phyloP scores from a whole-genome alignment of 371 early-diverging fungal species.

The Apophysomyces trapeziformis region DNA sequence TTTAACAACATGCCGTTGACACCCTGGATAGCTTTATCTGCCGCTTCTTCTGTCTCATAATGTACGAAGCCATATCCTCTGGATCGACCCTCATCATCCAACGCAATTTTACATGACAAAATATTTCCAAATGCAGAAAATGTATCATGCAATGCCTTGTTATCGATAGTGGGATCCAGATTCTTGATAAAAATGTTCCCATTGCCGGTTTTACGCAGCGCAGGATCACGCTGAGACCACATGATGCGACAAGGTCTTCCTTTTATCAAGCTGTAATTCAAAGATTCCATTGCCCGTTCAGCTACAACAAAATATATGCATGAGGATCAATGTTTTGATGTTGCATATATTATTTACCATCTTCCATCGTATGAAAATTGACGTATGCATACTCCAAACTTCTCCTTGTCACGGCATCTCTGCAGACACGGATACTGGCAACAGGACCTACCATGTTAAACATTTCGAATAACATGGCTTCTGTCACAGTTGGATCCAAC shows the following conservation, averaged over 20 bases:
- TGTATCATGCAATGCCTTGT: slow-evolving; percentile 98
- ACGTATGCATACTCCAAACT: slow-evolving; percentile 98
- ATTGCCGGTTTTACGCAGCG: slow-evolving; percentile 89
- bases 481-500: slow-evolving; percentile 93
- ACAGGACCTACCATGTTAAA: slow-evolving; percentile 97
- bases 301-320: slow-evolving; percentile 43
- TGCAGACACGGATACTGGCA: slow-evolving; percentile 97
- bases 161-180: slow-evolving; percentile 95
- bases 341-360: slow-evolving; percentile 60
- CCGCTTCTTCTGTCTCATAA: slow-evolving; percentile 96
- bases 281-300: slow-evolving; percentile 91
- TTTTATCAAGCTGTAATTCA: slow-evolving; percentile 96
- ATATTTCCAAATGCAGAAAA: slow-evolving; percentile 99
- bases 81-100: slow-evolving; percentile 82
- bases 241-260: slow-evolving; percentile 97
- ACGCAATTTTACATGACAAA: slow-evolving; percentile 98
- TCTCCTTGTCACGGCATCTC: slow-evolving; percentile 97
- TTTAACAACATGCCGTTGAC: slow-evolving; percentile 99
- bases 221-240: slow-evolving; percentile 99
- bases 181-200: slow-evolving; percentile 99
- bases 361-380: slow-evolving; percentile 86
- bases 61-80: slow-evolving; percentile 99
- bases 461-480: slow-evolving; percentile 96
- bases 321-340: background rate
- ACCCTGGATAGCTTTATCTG: slow-evolving; percentile 95